Evolutionary conservation across 73 alveolate species (phyloP), one percentile per base, ranked within the genome.

Genomic region (Paramecium bursaria): DNA sequence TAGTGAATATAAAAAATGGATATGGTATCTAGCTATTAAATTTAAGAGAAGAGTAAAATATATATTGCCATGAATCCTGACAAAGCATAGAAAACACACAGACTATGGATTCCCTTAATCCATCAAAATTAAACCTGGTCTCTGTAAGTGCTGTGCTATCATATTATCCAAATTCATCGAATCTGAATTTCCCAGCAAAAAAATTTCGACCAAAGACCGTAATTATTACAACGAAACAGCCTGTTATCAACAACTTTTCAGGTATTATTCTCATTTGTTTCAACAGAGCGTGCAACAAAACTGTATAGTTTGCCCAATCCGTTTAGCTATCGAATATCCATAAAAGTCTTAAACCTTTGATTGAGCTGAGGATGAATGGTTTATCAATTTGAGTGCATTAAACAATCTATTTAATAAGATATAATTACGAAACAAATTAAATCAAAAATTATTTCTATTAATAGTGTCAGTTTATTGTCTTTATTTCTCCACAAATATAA

Each of bases 61-160:
- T 15, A 31, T 30, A 19, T 21, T 61, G 11, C 80, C 80, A 61
- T 61, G 30, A 14, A 61, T 61, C 80, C 15, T 51, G 39, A 33
- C 80, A 61, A 0, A 61, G 19, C n/a, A 61, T 61, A 27, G 39
- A 17, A 61, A 33, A 61, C 19, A 67, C 19, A 39, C 47, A 14
- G 0, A 46, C 17, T 3, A 67, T 23, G 33, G 80, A 33, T 17
- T 61, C 49, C 39, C 80, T 61, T 9, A 35, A 25, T 39, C 60
- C 27, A 67, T 67, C 82, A 67, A 67, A 67, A 42, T 67, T 67
- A 21, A 47, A 35, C 27, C 57, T 67, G 15, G 82, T 53, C 27
- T 39, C 29, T 25, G 19, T 2, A 10, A 1, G 0, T 7, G 44
- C 82, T 19, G 33, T 11, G 4, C n/a, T 5, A 67, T 35, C 44